Conservation (phyloP, 441 rosid species). For the Populus hybrid region DNA sequence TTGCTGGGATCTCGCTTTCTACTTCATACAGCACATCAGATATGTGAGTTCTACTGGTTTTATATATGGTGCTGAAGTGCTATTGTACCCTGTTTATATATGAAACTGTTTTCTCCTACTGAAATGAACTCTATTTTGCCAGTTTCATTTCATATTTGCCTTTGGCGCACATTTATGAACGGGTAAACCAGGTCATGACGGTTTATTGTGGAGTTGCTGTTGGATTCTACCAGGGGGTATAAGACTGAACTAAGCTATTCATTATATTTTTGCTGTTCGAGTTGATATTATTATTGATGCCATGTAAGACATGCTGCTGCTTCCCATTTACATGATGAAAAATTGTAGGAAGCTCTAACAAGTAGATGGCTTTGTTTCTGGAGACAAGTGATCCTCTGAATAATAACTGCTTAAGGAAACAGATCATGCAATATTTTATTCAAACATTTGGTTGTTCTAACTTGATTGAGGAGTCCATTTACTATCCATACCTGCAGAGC, state of each 20-base stretch:
- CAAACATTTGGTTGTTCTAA: neutral
- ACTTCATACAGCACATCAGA: slow-evolving; percentile 72
- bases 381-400: neutral
- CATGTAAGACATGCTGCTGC: neutral
- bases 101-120: slow-evolving; percentile 15
- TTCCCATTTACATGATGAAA: neutral
- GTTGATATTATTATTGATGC: neutral
- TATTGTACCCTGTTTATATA: slow-evolving; percentile 14
- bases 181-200: slow-evolving; percentile 65
- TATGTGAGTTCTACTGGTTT: slow-evolving; percentile 53
- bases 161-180: slow-evolving; percentile 95
- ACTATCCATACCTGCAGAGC: slow-evolving; percentile 10
- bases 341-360: neutral
- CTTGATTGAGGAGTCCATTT: neutral
- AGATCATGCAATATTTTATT: neutral
- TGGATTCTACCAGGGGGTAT: slow-evolving; percentile 99
- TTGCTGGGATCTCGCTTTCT: slow-evolving; percentile 57
- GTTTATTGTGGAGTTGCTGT: slow-evolving; percentile 79
- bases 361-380: neutral
- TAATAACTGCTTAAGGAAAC: neutral
- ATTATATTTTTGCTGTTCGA: neutral
- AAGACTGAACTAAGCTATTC: slow-evolving; percentile 23
- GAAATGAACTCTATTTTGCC: slow-evolving; percentile 28
- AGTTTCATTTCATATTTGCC: slow-evolving; percentile 99
- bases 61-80: slow-evolving; percentile 18